A percentile compares a stretch with the other conserved stretches of the same genome.
These are phyloP conservation scores for Breviolum minutum DNA, from an alignment of 73 alveolate genomes.

Conservation along the genomic window DNA sequence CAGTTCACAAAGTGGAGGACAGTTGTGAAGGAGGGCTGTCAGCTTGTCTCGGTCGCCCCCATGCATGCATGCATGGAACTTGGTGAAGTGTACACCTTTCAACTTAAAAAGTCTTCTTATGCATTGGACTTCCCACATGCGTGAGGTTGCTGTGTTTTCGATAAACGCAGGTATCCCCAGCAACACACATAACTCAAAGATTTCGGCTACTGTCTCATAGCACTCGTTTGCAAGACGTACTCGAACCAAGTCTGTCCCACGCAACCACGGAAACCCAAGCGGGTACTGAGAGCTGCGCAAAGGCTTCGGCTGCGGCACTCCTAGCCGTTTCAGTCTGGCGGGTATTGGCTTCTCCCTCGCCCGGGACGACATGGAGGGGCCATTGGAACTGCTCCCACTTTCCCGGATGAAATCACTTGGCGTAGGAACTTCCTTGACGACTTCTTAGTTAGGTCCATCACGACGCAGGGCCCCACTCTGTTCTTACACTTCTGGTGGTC, in stretches of 20 bases:
- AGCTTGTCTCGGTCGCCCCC: slow-evolving; percentile 12
- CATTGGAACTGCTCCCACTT: background rate
- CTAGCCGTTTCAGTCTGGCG: background rate
- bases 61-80: slow-evolving; percentile 34
- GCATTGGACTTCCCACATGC: background rate
- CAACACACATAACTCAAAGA: background rate
- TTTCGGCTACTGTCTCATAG: background rate
- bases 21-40: background rate
- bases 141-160: background rate
- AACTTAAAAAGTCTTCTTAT: background rate
- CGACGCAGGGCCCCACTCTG: background rate
- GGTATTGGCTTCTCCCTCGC: slow-evolving; percentile 1
- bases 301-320: background rate
- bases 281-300: background rate
- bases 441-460: background rate
- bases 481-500: slow-evolving; percentile 7
- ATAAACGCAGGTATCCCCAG: background rate
- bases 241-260: background rate
- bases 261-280: background rate
- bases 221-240: background rate
- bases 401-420: background rate
- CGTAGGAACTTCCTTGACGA: background rate
- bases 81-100: background rate
- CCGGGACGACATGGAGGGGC: slow-evolving; percentile 10
- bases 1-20: background rate